Evolutionary conservation across 1,139 yeast species (phyloP), one percentile per base, ranked within the genome.

Genomic region (Kodamaea ohmeri): DNA sequence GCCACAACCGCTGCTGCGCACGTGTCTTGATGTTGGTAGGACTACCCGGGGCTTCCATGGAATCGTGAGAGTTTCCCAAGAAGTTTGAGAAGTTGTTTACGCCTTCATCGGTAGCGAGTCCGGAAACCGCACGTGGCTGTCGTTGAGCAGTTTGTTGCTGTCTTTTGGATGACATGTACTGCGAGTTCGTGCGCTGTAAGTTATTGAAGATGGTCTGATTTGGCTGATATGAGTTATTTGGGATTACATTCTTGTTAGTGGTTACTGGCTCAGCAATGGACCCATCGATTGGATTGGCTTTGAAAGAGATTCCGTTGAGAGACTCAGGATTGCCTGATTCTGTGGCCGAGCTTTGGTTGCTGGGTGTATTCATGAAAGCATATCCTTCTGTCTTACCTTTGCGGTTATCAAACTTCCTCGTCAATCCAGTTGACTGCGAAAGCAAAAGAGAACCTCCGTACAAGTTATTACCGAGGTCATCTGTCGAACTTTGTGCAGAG

Each of bases 1-100:
- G 63, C 95, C 95, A 85, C 36, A 86, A 69, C 45, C 83, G 74
- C 52, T 85, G 92, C 53, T 86, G 95, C 0, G 95, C 85, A 58
- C 95, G 71, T 0, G 88, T 81, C 37, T 79, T 82, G 25, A 48
- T 43, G 25, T 50, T 52, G 29, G 50, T 49, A 26, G 49, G 45
- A 19, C 39, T 20, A 19, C 37, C 13, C 34, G 35, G 46, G 3
- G 41, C 44, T 6, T 46, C 50, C 26, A 27, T 29, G 1, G 39
- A 26, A 4, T 25, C 34, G 20, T 36, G 35, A 4, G 35, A 16
- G 18, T 37, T 41, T 28, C 46, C 51, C 34, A 49, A 51, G 20
- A 63, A 64, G 44, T 63, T 60, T 14, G 65, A 49, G 40, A 63
- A 64, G 48, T 65, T 63, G 36, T 58, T 61, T 5, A 60, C 60